Base-by-base conservation (phyloP, 331 rosid genomes). In the Phaseolus coccineus region DNA sequence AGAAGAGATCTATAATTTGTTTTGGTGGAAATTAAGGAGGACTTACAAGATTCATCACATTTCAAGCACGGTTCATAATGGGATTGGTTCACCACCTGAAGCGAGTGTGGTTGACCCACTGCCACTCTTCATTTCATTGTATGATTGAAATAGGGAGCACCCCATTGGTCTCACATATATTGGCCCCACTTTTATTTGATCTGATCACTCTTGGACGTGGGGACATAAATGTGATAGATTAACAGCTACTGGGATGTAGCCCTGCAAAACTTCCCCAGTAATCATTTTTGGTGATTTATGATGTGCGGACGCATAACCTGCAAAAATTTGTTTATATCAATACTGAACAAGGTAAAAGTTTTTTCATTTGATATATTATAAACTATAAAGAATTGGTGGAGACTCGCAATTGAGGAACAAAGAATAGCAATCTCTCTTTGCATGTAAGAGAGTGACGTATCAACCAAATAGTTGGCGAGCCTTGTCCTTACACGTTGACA, bases 381-480 rank as follows among this genome's bases (percentile, higher is more conserved):
- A 50, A 25, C 31, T 61, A 82, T 56, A 42, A 31, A 19, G 82
- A 69, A 30, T 85, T 70, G 97, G 91, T 87, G 89, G 80, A 77
- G 87, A 80, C 85, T 77, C 81, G 47, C 85, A 30, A 73, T 91
- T 89, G 65, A 48, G 51, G 35, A 67, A 66, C 76, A 81, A 68
- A 80, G 76, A 74, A 73, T 55, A 69, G 75, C 53, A 81, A 84
- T 84, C 73, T 85, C 67, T 44, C 66, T 57, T 66, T 80, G 77
- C 87, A 48, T 75, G 84, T 55, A 31, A 28, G 93, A 91, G 85
- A 72, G 72, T 56, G 96, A 94, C 86, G 63, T 57, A 40, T 44
- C 93, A 91, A 80, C 98, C 61, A 57, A 78, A 62, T 44, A 63
- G 89, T 82, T 89, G 90, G 81, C 58, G 69, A 70, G 33, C 71